These are phyloP conservation scores for Lophium mytilinum DNA, from an alignment of 495 filamentous ascomycete species.

Conservation along the genomic window DNA sequence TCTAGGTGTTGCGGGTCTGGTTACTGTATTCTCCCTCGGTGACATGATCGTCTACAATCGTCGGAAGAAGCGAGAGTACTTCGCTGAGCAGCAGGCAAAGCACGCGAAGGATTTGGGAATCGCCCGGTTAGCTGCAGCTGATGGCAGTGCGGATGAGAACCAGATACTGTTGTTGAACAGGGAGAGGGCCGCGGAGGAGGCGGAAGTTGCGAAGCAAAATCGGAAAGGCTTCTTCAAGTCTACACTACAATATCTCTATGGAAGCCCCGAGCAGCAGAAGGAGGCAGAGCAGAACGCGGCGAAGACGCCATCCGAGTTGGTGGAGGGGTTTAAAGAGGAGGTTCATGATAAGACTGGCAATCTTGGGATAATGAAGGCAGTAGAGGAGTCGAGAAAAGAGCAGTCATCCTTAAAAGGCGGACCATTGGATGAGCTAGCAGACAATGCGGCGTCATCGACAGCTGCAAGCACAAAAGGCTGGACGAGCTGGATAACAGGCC, in stretches of 20 bases:
- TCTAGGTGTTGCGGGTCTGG: conserved; percentile 60
- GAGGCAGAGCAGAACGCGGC: conserved; percentile 10
- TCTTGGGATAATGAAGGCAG: conserved; percentile 18
- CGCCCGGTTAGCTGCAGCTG: conserved; percentile 21
- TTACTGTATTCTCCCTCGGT: conserved; percentile 70
- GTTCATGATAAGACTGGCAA: conserved; percentile 12
- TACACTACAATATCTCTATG: not conserved
- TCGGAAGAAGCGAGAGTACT: conserved; percentile 39
- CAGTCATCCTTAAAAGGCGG: conserved; percentile 10
- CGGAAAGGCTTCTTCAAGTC: conserved; percentile 15
- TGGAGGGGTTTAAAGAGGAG: not conserved
- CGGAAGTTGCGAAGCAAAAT: conserved; percentile 19
- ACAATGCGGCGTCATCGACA: conserved; percentile 6
- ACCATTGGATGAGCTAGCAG: conserved; percentile 25
- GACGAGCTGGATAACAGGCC: conserved; percentile 22
- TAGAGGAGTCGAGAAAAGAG: conserved; percentile 19
- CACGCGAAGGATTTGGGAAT: conserved; percentile 21
- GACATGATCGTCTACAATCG: conserved; percentile 89
- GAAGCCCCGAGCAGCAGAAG: conserved; percentile 18
- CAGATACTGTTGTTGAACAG: conserved; percentile 29
- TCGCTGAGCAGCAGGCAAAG: conserved; percentile 26
- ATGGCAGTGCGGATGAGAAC: conserved; percentile 26
- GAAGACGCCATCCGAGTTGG: not conserved
- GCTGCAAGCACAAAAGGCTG: conserved; percentile 14
- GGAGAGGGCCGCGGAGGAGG: conserved; percentile 28